Base-by-base conservation (phyloP, 768 basidiomycete species). In the Postia placenta region DNA sequence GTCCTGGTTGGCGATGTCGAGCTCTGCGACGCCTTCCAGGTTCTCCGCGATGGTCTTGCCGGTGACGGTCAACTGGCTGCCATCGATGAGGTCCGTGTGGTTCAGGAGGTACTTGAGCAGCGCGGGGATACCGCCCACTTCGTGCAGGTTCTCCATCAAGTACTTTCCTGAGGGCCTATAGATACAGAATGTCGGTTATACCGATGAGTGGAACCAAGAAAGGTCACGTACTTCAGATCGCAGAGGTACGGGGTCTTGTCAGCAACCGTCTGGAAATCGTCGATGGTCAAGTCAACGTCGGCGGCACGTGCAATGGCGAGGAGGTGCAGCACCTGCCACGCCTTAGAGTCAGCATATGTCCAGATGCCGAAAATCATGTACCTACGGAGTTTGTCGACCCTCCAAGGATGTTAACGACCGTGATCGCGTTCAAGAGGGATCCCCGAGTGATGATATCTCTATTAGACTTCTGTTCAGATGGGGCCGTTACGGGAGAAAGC, bases 11-110 rank as follows among this genome's bases (percentile, higher is more conserved):
- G 74, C 74, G 56, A 91, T 88, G 27, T 81, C 75, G 47, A 80
- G 78, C 53, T 89, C 87, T 26, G 73, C 63, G 6, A 85, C 88
- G 60, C 90, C 87, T 56, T 71, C 81, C 27, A 93, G 74, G 66
- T 96, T 95, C 67, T 93, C 81, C 12, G 87, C 86, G 35, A 96
- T 71, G 2, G 92, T 93, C 68, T 83, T 90, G 45, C 93, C 93
- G 11, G 92, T 96, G 36, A 95, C 87, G 28, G 93, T 97, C 65
- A 92, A 68, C 58, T 87, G 85, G 51, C 72, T 78, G 33, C 89
- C 88, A 62, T 92, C 86, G 53, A 92, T 85, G 51, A 92, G 70
- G 62, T 85, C 72, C 11, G 85, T 86, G 61, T 87, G 70, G 56
- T 86, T 84, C 42, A 91, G 69, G 36, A 92, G 74, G 63, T 91